A percentile compares a stretch with the other conserved stretches of the same genome.
These are phyloP conservation scores for Sporobolus alterniflorus DNA, from an alignment of 202 grass and related monocot species.

Conservation along the genomic window DNA sequence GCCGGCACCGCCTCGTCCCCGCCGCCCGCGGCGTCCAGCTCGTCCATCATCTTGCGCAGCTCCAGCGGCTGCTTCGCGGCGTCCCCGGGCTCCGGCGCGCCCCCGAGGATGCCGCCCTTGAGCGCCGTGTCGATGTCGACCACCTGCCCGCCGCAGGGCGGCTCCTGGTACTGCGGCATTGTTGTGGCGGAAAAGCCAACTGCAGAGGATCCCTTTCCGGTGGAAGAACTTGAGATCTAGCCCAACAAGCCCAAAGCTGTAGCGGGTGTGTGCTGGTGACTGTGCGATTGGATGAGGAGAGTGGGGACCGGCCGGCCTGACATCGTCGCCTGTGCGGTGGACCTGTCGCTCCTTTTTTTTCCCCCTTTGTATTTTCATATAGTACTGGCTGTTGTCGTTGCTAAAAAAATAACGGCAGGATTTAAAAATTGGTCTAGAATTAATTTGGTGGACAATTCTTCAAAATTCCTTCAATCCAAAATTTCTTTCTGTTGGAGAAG, in stretches of 20 bases:
- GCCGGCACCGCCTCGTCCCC: slow-evolving; percentile 75
- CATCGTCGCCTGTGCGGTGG: slow-evolving; percentile 22
- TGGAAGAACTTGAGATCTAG: slow-evolving; percentile 46
- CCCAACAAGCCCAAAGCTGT: not conserved
- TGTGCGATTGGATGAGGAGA: slow-evolving; percentile 30
- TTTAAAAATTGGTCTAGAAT: not conserved
- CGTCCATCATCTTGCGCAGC: slow-evolving; percentile 89
- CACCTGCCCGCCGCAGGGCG: slow-evolving; percentile 80
- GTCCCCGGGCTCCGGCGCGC: slow-evolving; percentile 47
- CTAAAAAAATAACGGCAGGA: not conserved
- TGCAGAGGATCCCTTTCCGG: too few species aligned
- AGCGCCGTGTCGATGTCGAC: slow-evolving; percentile 97
- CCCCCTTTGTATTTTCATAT: not conserved
- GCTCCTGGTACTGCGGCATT: slow-evolving; percentile 94
- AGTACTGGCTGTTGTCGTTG: too few species aligned
- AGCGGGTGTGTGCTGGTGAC: slow-evolving; percentile 24
- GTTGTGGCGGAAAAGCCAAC: too few species aligned
- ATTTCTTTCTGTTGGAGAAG: too few species aligned
- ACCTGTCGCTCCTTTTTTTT: not conserved
- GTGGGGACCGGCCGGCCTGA: slow-evolving; percentile 41
- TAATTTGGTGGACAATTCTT: too few species aligned
- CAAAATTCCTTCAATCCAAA: too few species aligned
- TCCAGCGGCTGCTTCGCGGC: slow-evolving; percentile 65
- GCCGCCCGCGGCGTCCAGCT: slow-evolving; percentile 71
- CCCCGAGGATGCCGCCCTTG: slow-evolving; percentile 93